Conservation (phyloP, 768 basidiomycete genomes). For the Tephrocybe sp. region DNA sequence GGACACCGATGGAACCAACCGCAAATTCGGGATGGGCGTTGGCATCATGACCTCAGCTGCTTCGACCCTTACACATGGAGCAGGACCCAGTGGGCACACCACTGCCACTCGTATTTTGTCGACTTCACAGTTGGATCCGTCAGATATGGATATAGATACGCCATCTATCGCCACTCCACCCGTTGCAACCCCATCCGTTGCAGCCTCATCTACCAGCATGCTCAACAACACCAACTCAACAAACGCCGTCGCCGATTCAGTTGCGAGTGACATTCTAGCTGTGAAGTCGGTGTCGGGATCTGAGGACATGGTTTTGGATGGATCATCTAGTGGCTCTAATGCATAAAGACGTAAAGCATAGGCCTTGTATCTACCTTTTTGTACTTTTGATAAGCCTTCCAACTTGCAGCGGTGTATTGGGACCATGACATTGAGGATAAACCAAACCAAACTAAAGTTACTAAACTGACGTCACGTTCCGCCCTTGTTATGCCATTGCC, state of each 20-base stretch:
- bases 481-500: too few relatives aligned
- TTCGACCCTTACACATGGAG: constrained; percentile 59
- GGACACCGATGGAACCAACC: constrained; percentile 39
- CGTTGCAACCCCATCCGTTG: constrained; percentile 18
- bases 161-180: constrained; percentile 26
- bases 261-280: background rate
- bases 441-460: too few relatives aligned
- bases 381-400: too few relatives aligned
- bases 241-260: background rate
- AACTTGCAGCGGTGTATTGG: too few relatives aligned
- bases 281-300: constrained; percentile 6
- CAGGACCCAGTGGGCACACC: constrained; percentile 71
- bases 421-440: too few relatives aligned
- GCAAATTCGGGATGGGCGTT: constrained; percentile 63
- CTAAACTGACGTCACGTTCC: too few relatives aligned
- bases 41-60: constrained; percentile 68
- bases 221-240: constrained; percentile 9
- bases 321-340: constrained; percentile 10
- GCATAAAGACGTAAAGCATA: constrained; percentile 2
- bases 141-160: constrained; percentile 43
- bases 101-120: constrained; percentile 48
- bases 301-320: constrained; percentile 24
- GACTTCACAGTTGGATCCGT: constrained; percentile 21
- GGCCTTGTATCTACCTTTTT: too few relatives aligned
- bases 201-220: constrained; percentile 1